Evolutionary conservation across 2,329 filamentous ascomycete species (phyloP), one percentile per base, ranked within the genome.

Genomic region (Ustulina deusta): DNA sequence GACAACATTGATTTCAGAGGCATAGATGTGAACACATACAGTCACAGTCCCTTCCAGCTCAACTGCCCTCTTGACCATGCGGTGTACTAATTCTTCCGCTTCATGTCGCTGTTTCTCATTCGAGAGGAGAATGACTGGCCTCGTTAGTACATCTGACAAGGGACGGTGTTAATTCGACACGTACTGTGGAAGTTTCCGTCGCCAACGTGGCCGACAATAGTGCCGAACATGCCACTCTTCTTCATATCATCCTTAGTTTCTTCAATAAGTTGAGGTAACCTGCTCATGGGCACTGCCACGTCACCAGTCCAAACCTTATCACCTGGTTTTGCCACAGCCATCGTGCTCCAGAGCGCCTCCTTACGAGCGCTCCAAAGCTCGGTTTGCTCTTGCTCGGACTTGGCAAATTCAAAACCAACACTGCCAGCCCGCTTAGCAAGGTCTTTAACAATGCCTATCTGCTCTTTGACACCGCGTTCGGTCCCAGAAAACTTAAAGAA

Each of bases 31-130:
- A 17, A 29, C 25, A 75, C 83, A 74, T 74, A 87, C 85, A 13
- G 93, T 94, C 1, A 94, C 92, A 0, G 93, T 96, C 9, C 93
- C 93, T 79, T 96, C 93, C 82, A 94, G 87, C 81, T 93, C 91
- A 56, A 97, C 89, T 0, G 93, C 93, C 69, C 91, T 85, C 85
- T 94, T 94, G 63, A 95, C 92, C 93, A 96, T 96, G 65, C 89
- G 86, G 77, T 94, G 91, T 29, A 96, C 91, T 29, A 95, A 82
- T 46, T 85, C 85, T 75, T 93, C 91, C 2, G 91, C 91, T 62
- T 87, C 85, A 65, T 84, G 80, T 71, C 90, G 86, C 78, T 95
- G 89, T 25, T 84, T 81, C n/a, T 92, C 87, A 65, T 89, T 91
- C 75, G 87, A 89, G 7, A 88, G 76, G 20, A 89, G 76, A 59